phyloP scores from a whole-genome alignment of 2,329 filamentous ascomycete species.

The Stagonosporopsis rhizophila region DNA sequence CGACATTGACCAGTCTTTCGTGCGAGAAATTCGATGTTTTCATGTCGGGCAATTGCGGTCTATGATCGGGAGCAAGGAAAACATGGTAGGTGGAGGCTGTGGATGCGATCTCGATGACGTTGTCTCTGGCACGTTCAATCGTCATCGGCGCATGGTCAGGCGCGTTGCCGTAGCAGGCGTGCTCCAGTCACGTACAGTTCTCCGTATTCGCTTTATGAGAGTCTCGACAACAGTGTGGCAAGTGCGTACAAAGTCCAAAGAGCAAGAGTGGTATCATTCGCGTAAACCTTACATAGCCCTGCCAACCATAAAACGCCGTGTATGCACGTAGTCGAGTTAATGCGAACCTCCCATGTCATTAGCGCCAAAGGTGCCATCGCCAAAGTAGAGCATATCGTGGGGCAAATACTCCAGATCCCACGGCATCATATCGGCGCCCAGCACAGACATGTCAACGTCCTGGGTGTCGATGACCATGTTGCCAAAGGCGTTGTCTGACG shows the following conservation, averaged over 20 bases:
- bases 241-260: neutral
- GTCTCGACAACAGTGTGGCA: neutral
- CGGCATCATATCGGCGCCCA: conserved; percentile 74
- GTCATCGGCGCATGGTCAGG: neutral
- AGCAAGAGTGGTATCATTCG: conserved; percentile 16
- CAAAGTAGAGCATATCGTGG: conserved; percentile 64
- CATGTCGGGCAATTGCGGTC: conserved; percentile 6
- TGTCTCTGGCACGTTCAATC: neutral
- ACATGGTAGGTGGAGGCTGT: neutral
- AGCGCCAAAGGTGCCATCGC: conserved; percentile 23
- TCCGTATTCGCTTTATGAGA: neutral
- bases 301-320: conserved; percentile 1
- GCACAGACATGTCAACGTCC: conserved; percentile 75
- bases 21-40: conserved; percentile 4
- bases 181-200: too few species aligned
- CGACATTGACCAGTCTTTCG: conserved; percentile 10
- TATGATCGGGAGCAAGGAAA: conserved; percentile 4
- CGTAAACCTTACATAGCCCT: neutral
- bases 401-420: conserved; percentile 76
- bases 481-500: conserved; percentile 45
- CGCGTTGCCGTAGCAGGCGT: neutral
- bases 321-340: neutral
- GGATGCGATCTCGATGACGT: neutral
- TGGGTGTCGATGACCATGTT: conserved; percentile 77
- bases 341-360: conserved; percentile 11